Evolutionary conservation across 306 rosid species (phyloP), one percentile per base, ranked within the genome.

Genomic region (Corylus heterophylla): DNA sequence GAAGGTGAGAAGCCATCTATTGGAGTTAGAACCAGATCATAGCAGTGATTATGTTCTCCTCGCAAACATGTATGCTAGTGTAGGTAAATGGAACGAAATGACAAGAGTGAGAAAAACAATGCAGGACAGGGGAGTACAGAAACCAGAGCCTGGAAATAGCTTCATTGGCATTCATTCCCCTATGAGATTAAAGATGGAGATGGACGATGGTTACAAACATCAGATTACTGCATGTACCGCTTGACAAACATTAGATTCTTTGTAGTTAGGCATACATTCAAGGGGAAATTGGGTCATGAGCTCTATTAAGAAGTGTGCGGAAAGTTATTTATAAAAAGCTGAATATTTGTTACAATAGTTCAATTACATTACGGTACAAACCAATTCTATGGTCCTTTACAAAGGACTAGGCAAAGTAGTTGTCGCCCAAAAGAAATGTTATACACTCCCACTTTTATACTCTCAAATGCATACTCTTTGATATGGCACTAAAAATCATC

Each of bases 31-130:
- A 71, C 85, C 92, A 58, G 86, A 90, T 74, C 89, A 90, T 76
- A 89, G 94, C 80, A 83, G 94, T 59, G 94, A 94, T 75, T 90
- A 87, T 47, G 94, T 92, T 86, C 96, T 90, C 83, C 85, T 90
- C 18, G 92, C 95, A 35, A 92, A 78, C 85, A 84, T 84, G 83
- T 89, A 94, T 69, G 98, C 94, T 68, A 90, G 89, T 37, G 47
- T 17, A 1, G 93, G 89, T n/a, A 82, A 78, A 59, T 92, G 97
- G 97, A 86, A 77, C 22, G 86, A 89, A 50, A 88, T 84, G 84
- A 73, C 72, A 58, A 68, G 72, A 66, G 83, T 86, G 77, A 88
- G 97, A 79, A 83, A 80, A 79, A 80, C 90, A 61, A 78, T 84
- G 92, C 72, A 54, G 18, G 80, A 75, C 7, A 80, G 87, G 79